Evolutionary conservation across 352 stramenopile species (phyloP).

Genomic region (Pythium grandisporangium): DNA sequence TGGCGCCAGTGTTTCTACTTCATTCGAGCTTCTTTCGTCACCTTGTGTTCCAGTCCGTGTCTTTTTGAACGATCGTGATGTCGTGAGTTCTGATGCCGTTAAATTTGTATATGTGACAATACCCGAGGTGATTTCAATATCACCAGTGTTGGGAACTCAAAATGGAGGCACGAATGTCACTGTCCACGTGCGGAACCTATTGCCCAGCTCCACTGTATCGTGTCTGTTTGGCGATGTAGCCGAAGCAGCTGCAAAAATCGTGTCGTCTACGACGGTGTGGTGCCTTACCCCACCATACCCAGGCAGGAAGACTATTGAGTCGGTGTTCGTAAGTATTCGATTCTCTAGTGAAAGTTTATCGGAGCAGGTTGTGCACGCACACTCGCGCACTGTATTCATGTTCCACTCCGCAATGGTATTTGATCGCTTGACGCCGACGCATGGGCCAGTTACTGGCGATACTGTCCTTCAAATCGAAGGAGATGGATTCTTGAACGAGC

Average conservation of each 20-base stretch:
- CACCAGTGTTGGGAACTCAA: conserved; percentile 14
- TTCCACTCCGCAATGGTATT: conserved; percentile 20
- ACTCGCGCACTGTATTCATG: conserved; percentile 22
- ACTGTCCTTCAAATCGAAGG: conserved; percentile 18
- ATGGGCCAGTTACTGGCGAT: conserved; percentile 22
- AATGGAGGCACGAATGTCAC: conserved; percentile 28
- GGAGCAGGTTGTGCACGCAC: conserved; percentile 13
- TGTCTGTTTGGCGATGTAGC: conserved; percentile 31
- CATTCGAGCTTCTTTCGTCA: too few relatives aligned
- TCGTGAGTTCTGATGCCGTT: conserved; percentile 7
- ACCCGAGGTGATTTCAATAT: conserved; percentile 16
- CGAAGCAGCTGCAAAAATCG: conserved; percentile 18
- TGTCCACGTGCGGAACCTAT: conserved; percentile 20
- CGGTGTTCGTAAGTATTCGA: conserved; percentile 22
- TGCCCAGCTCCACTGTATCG: conserved; percentile 14
- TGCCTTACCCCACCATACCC: conserved; percentile 25
- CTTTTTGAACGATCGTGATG: conserved; percentile 18
- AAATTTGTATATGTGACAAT: conserved; percentile 10
- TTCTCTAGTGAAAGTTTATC: conserved; percentile 8
- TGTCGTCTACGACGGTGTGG: conserved; percentile 11
- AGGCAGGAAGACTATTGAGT: background rate
- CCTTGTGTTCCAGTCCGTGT: conserved; percentile 16
- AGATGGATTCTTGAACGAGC: conserved; percentile 13
- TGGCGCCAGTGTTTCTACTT: too few relatives aligned
- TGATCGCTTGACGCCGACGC: conserved; percentile 15